These are phyloP conservation scores for Sindora glabra DNA, from an alignment of 306 rosid genomes.

Conservation along the genomic window DNA sequence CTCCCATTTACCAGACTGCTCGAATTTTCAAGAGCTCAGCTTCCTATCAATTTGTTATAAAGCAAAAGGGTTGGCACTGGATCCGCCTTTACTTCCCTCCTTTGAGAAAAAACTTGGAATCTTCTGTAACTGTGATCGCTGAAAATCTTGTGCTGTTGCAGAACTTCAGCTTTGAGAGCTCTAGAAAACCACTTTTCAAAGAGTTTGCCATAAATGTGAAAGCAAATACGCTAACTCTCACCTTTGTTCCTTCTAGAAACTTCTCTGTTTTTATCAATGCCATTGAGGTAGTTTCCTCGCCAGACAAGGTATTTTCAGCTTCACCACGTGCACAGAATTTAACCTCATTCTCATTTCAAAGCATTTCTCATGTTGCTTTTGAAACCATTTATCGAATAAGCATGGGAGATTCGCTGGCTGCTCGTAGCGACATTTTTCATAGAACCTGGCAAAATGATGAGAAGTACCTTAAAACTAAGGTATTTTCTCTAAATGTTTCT, in stretches of 20 bases:
- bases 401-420: conserved; percentile 46
- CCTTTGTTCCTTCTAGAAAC: conserved; percentile 34
- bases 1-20: neutral
- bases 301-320: conserved; percentile 37
- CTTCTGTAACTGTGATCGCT: neutral
- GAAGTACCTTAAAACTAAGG: conserved; percentile 35
- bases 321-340: conserved; percentile 39
- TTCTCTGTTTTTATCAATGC: conserved; percentile 47
- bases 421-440: conserved; percentile 46
- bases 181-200: conserved; percentile 28
- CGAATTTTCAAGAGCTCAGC: neutral
- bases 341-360: conserved; percentile 24
- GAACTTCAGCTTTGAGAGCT: neutral
- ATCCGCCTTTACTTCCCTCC: neutral
- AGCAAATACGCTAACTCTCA: conserved; percentile 29
- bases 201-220: conserved; percentile 45
- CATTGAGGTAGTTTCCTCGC: conserved; percentile 51
- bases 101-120: neutral
- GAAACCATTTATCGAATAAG: conserved; percentile 49
- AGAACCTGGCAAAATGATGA: conserved; percentile 53
- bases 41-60: neutral
- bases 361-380: conserved; percentile 29
- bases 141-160: neutral
- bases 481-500: conserved; percentile 34
- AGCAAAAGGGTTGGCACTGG: neutral